A percentile compares a stretch with the other conserved stretches of the same genome.
phyloP scores from a whole-genome alignment of 2,329 filamentous ascomycete species.

The Clarireedia hainanense region DNA sequence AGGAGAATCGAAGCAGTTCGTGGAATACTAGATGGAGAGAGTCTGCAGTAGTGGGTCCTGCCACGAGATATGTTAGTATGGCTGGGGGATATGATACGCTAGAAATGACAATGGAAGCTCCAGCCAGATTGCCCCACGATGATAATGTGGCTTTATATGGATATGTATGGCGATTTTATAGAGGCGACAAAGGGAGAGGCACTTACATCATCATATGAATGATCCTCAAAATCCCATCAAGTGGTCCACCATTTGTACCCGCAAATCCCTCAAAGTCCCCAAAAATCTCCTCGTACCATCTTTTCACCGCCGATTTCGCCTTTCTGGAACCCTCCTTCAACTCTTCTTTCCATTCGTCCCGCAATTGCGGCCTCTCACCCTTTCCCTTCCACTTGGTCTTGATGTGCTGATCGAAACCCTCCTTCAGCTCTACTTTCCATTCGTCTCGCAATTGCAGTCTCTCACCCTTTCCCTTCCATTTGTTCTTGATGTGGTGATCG shows the following conservation, averaged over 20 bases:
- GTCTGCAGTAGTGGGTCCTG: constrained; percentile 26
- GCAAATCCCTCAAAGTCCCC: constrained; percentile 23
- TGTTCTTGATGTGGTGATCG: not conserved
- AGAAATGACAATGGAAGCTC: not conserved
- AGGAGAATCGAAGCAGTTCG: constrained; percentile 21
- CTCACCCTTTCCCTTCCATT: not conserved
- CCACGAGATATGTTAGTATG: not conserved
- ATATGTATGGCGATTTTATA: too few species aligned
- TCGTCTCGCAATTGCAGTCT: not conserved
- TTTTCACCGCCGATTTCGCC: constrained; percentile 6
- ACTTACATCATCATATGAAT: constrained; percentile 26
- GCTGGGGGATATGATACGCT: not conserved
- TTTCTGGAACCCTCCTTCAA: not conserved
- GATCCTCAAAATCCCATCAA: constrained; percentile 26
- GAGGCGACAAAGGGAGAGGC: not conserved
- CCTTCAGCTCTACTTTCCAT: not conserved
- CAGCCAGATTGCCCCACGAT: too few species aligned
- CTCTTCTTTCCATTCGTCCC: constrained; percentile 4
- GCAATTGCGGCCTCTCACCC: not conserved
- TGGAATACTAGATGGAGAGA: constrained; percentile 20
- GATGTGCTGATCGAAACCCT: not conserved
- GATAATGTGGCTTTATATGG: too few species aligned
- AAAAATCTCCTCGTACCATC: constrained; percentile 18
- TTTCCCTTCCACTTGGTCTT: too few species aligned
- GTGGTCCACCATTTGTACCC: constrained; percentile 20